These are phyloP conservation scores for Thalassiosira hispida DNA, from an alignment of 352 stramenopile genomes.

Conservation along the genomic window DNA sequence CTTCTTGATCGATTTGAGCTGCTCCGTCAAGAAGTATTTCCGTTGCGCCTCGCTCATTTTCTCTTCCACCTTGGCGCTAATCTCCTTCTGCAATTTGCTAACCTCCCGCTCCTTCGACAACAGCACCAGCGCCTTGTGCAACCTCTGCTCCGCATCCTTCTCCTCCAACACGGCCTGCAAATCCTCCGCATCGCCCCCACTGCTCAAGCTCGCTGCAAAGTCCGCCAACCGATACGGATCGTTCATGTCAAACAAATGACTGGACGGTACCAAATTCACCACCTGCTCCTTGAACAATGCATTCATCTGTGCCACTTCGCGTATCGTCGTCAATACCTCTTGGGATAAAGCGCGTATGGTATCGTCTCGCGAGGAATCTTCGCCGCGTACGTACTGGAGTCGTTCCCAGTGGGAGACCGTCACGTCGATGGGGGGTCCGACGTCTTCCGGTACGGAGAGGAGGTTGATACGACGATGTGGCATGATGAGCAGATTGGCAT, in stretches of 20 bases:
- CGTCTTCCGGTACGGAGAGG: slow-evolving; percentile 71
- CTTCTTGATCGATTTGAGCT: slow-evolving; percentile 99
- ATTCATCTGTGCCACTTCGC: slow-evolving; percentile 97
- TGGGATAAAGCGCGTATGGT: slow-evolving; percentile 96
- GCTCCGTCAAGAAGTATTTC: slow-evolving; percentile 98
- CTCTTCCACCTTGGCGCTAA: slow-evolving; percentile 90
- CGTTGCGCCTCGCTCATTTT: slow-evolving; percentile 97
- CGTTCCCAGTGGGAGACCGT: slow-evolving; percentile 79
- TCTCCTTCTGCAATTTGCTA: slow-evolving; percentile 96
- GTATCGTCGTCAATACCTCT: slow-evolving; percentile 96
- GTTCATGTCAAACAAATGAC: slow-evolving; percentile 94
- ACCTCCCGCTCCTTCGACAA: slow-evolving; percentile 97
- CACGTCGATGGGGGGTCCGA: slow-evolving; percentile 84
- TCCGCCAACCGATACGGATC: slow-evolving; percentile 98
- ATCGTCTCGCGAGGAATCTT: slow-evolving; percentile 89
- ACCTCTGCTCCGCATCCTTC: slow-evolving; percentile 92
- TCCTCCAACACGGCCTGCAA: slow-evolving; percentile 92
- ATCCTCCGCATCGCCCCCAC: slow-evolving; percentile 90
- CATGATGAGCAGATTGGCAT: slow-evolving; percentile 70
- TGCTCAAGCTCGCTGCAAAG: slow-evolving; percentile 94
- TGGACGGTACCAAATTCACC: slow-evolving; percentile 48
- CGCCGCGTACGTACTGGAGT: slow-evolving; percentile 60
- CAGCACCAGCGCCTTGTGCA: slow-evolving; percentile 95
- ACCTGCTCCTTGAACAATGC: slow-evolving; percentile 98
- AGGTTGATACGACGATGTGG: slow-evolving; percentile 85